A percentile compares a stretch with the other conserved stretches of the same genome.
phyloP scores from a whole-genome alignment of 2,329 filamentous ascomycete genomes.

The Aspergillus sojae region DNA sequence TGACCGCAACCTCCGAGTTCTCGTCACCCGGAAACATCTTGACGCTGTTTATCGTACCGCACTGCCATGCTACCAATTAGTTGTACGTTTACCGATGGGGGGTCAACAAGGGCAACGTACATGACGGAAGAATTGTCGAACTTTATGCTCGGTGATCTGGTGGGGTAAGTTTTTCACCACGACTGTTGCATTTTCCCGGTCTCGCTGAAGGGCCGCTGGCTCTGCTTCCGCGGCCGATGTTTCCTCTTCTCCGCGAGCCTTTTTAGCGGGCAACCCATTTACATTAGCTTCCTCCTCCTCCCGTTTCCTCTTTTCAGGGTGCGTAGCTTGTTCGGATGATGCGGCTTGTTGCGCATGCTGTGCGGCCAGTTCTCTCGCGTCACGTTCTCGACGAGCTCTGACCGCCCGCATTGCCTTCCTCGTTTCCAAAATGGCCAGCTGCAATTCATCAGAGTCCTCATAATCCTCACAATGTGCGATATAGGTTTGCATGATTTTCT shows the following conservation, averaged over 20 bases:
- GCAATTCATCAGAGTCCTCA: conserved; percentile 74
- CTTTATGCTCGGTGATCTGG: conserved; percentile 68
- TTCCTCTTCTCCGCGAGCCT: conserved; percentile 57
- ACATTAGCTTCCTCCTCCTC: conserved; percentile 58
- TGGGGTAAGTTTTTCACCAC: conserved; percentile 76
- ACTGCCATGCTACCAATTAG: conserved; percentile 40
- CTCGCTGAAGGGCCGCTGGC: conserved; percentile 63
- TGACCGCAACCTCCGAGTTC: conserved; percentile 69
- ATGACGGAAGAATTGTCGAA: conserved; percentile 89
- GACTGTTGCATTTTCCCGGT: conserved; percentile 87
- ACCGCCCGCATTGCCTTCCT: conserved; percentile 69
- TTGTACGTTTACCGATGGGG: neutral
- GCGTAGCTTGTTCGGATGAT: conserved; percentile 26
- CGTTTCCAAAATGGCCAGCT: conserved; percentile 72
- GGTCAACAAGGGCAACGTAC: conserved; percentile 34
- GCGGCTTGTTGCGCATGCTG: conserved; percentile 26
- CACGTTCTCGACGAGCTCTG: conserved; percentile 65
- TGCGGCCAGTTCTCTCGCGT: conserved; percentile 61
- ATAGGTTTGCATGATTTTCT: conserved; percentile 52
- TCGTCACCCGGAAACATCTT: conserved; percentile 66
- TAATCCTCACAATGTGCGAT: conserved; percentile 76
- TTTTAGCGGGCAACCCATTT: conserved; percentile 65
- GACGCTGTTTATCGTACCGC: conserved; percentile 79
- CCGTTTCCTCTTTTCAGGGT: conserved; percentile 69
- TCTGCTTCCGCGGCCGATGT: conserved; percentile 35